These are phyloP conservation scores for Cladosporium cucumerinum DNA, from an alignment of 2,329 filamentous ascomycete genomes.

Conservation along the genomic window DNA sequence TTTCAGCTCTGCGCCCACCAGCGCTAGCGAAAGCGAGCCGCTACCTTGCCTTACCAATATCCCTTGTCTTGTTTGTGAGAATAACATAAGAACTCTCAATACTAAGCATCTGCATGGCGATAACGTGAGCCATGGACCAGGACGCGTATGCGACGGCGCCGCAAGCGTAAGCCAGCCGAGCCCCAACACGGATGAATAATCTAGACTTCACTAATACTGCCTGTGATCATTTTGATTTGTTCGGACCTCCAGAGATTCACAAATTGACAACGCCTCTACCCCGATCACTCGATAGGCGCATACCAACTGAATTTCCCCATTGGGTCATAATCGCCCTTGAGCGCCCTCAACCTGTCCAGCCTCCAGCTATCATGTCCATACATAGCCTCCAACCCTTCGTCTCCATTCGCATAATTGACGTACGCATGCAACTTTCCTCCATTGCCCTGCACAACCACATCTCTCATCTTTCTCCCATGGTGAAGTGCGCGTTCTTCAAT, in stretches of 20 bases:
- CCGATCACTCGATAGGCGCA: slow-evolving; percentile 21
- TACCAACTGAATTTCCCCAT: slow-evolving; percentile 33
- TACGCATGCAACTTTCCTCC: slow-evolving; percentile 30
- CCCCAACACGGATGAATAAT: neutral
- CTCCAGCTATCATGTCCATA: slow-evolving; percentile 37
- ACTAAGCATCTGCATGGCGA: neutral
- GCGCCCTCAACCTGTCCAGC: slow-evolving; percentile 28
- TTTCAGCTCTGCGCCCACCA: neutral
- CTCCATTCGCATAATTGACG: slow-evolving; percentile 37
- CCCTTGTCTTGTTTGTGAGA: neutral
- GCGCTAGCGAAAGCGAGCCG: neutral
- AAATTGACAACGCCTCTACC: neutral
- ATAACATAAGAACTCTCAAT: neutral
- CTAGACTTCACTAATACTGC: neutral
- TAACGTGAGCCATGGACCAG: neutral
- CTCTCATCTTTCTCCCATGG: neutral
- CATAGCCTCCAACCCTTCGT: slow-evolving; percentile 29
- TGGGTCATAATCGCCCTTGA: slow-evolving; percentile 38
- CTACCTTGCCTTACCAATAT: neutral
- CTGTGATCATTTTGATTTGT: neutral
- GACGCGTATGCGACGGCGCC: neutral
- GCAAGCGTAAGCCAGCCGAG: neutral
- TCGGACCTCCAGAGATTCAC: neutral
- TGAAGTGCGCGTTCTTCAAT: neutral
- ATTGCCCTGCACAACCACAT: slow-evolving; percentile 12